Percentiles rank a stretch among this genome's conserved stretches.
phyloP scores from a whole-genome alignment of 2,329 filamentous ascomycete species.

The Hymenoscyphus linearis region DNA sequence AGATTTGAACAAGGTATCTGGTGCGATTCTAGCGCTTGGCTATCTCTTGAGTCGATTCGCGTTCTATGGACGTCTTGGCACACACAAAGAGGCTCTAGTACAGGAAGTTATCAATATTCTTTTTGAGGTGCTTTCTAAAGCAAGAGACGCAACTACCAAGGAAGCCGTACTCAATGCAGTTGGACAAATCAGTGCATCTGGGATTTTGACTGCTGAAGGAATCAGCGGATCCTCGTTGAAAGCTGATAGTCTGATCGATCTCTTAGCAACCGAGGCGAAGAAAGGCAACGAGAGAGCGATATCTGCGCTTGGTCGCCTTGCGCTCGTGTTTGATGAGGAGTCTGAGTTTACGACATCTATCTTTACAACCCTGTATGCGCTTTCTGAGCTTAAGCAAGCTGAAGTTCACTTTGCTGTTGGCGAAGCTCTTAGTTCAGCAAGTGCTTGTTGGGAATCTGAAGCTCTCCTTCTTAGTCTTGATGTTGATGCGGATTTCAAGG shows the following conservation, averaged over 20 bases:
- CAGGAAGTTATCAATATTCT: slow-evolving; percentile 39
- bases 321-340: slow-evolving; percentile 53
- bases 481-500: slow-evolving; percentile 52
- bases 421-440: slow-evolving; percentile 74
- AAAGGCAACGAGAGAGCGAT: slow-evolving; percentile 80
- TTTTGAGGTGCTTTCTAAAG: slow-evolving; percentile 46
- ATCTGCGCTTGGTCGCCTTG: slow-evolving; percentile 70
- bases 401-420: slow-evolving; percentile 90
- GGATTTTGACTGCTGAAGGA: slow-evolving; percentile 36
- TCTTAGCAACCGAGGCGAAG: slow-evolving; percentile 64
- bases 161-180: slow-evolving; percentile 53
- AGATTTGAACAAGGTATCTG: slow-evolving; percentile 53
- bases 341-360: slow-evolving; percentile 46
- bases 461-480: slow-evolving; percentile 71
- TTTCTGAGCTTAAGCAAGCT: slow-evolving; percentile 79
- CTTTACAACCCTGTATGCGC: slow-evolving; percentile 61
- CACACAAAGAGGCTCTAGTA: slow-evolving; percentile 34
- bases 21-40: slow-evolving; percentile 52
- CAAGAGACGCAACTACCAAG: slow-evolving; percentile 51
- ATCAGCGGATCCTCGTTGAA: slow-evolving; percentile 22
- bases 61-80: slow-evolving; percentile 40
- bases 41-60: slow-evolving; percentile 52
- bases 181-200: slow-evolving; percentile 57
- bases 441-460: slow-evolving; percentile 78
- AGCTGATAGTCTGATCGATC: slow-evolving; percentile 44